Percentiles rank a stretch among this genome's conserved stretches.
Conservation (phyloP, 306 rosid species). For the Fragaria iinumae region DNA sequence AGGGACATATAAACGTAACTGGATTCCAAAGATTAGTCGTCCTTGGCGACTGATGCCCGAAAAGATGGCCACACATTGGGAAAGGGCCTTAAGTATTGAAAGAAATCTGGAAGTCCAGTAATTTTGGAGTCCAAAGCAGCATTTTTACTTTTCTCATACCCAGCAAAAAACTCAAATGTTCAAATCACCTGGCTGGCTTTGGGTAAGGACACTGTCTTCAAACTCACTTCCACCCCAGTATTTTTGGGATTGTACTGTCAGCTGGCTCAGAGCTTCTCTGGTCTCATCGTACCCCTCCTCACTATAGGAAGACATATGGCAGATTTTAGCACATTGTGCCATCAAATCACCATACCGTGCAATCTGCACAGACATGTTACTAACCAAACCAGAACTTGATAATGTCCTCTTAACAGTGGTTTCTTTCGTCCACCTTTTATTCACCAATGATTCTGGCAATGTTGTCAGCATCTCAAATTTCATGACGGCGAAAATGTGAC, state of each 20-base stretch:
- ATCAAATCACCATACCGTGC: neutral
- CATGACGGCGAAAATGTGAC: neutral
- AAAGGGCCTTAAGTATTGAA: neutral
- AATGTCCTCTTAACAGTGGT: neutral
- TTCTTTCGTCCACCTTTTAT: neutral
- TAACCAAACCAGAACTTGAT: neutral
- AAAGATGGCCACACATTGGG: neutral
- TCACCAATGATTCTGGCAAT: slow-evolving; percentile 1
- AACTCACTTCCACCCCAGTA: neutral
- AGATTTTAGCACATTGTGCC: neutral
- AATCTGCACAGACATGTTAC: neutral
- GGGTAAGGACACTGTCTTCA: neutral
- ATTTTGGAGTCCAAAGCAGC: neutral
- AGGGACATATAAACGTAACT: neutral
- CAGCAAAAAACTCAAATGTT: neutral
- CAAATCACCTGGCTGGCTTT: neutral
- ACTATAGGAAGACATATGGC: neutral
- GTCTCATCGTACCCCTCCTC: neutral
- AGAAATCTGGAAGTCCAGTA: neutral
- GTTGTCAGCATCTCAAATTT: neutral
- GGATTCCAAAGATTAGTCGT: neutral
- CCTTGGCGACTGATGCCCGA: neutral
- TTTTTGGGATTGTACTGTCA: neutral
- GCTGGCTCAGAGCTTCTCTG: slow-evolving; percentile 1
- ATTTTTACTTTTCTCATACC: neutral